Conservation (phyloP, 768 basidiomycete genomes). For the Pleurotus pulmonarius region DNA sequence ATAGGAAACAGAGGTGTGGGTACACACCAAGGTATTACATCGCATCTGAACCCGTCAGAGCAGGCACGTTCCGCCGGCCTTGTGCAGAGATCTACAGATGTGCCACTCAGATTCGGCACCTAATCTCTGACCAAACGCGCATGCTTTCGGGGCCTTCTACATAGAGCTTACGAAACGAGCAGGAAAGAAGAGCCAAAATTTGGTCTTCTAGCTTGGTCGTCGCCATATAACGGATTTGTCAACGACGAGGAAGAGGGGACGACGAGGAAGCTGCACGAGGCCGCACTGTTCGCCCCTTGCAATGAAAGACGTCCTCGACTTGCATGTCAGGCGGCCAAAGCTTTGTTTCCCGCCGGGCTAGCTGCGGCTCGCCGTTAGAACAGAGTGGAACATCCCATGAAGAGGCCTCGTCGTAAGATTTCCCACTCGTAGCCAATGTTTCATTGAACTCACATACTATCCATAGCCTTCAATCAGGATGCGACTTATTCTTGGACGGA, state of each 20-base stretch:
- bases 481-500: not conserved
- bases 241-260: too few species aligned
- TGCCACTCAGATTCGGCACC: conserved; percentile 6
- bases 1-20: conserved; percentile 7
- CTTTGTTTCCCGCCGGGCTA: not conserved
- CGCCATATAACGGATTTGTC: not conserved
- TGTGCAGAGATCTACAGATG: conserved; percentile 2
- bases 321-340: not conserved
- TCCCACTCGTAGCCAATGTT: not conserved
- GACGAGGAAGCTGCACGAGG: too few species aligned
- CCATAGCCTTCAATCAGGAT: not conserved
- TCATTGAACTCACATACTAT: not conserved
- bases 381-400: not conserved
- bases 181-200: not conserved
- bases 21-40: not conserved
- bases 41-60: not conserved
- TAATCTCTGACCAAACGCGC: not conserved
- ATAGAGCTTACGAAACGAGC: not conserved
- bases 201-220: not conserved
- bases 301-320: too few species aligned
- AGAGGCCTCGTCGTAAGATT: not conserved
- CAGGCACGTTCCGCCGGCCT: conserved; percentile 7
- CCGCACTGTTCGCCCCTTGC: too few species aligned
- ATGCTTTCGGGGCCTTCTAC: not conserved
- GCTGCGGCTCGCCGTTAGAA: not conserved